Evolutionary conservation across 2,329 filamentous ascomycete species (phyloP).

Genomic region (Ophiostoma triangulosporum): DNA sequence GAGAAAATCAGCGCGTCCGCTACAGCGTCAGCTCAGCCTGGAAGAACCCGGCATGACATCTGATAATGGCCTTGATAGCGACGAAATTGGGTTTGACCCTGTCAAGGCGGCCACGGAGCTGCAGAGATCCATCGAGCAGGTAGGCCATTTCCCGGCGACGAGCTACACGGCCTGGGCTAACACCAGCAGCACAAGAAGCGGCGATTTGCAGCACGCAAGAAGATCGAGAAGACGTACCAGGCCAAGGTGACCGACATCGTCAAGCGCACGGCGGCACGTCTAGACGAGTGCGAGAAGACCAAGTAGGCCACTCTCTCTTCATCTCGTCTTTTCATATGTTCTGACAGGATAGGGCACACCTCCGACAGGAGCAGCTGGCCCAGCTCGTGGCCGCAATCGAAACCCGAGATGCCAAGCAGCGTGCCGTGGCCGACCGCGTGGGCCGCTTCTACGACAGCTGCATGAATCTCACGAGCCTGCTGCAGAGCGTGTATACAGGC

Average conservation of each 20-base stretch:
- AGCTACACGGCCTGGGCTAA: neutral
- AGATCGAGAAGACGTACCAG: constrained; percentile 14
- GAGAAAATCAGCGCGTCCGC: neutral
- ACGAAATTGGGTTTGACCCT: constrained; percentile 10
- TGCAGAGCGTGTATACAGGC: constrained; percentile 14
- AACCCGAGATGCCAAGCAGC: constrained; percentile 14
- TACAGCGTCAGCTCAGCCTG: constrained; percentile 7
- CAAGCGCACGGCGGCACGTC: constrained; percentile 11
- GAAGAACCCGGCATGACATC: constrained; percentile 1
- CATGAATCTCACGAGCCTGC: constrained; percentile 11
- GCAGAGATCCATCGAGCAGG: constrained; percentile 12
- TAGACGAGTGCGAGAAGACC: constrained; percentile 9
- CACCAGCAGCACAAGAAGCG: constrained; percentile 14
- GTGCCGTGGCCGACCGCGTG: constrained; percentile 12
- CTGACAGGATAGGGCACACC: constrained; percentile 1
- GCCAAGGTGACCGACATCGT: constrained; percentile 14
- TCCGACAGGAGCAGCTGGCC: constrained; percentile 10
- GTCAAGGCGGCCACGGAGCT: constrained; percentile 12
- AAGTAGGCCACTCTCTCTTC: neutral
- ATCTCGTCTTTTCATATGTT: neutral
- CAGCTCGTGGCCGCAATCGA: constrained; percentile 14
- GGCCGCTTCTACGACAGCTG: constrained; percentile 14
- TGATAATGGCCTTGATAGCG: constrained; percentile 4
- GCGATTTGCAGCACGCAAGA: constrained; percentile 10
- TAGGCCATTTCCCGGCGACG: neutral